Evolutionary conservation across 1,139 yeast species (phyloP).

Genomic region (Diutina neorugosa): DNA sequence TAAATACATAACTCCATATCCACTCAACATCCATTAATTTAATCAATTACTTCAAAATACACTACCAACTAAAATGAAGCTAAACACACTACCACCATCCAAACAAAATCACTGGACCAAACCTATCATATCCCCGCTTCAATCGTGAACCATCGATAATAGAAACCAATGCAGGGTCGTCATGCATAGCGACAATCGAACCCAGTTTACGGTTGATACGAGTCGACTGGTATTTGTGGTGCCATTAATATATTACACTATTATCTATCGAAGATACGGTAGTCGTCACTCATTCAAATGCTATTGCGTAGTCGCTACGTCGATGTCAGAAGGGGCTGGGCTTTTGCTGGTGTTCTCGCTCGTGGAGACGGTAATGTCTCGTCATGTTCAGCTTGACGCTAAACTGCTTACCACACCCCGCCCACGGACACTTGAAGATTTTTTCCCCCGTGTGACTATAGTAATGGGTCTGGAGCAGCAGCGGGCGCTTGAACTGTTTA

Average conservation of each 20-base stretch:
- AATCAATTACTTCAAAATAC: no score
- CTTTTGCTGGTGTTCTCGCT: background rate
- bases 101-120: no score
- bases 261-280: background rate
- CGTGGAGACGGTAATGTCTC: slow-evolving; percentile 59
- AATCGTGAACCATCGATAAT: no score
- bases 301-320: background rate
- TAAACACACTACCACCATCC: no score
- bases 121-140: no score
- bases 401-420: slow-evolving; percentile 58
- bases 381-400: slow-evolving; percentile 74
- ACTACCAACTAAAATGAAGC: no score
- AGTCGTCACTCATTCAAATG: background rate
- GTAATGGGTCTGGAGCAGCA: slow-evolving; percentile 68
- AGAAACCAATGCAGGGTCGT: background rate
- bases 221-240: background rate
- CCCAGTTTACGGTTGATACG: no score
- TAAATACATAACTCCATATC: no score
- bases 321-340: background rate
- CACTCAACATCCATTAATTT: no score
- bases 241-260: background rate
- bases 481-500: slow-evolving; percentile 71
- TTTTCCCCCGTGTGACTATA: slow-evolving; percentile 84
- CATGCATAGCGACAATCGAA: background rate
- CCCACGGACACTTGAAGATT: slow-evolving; percentile 58